Base-by-base conservation (phyloP, 2,329 filamentous ascomycete genomes). In the Myriosclerotinia scirpicola region DNA sequence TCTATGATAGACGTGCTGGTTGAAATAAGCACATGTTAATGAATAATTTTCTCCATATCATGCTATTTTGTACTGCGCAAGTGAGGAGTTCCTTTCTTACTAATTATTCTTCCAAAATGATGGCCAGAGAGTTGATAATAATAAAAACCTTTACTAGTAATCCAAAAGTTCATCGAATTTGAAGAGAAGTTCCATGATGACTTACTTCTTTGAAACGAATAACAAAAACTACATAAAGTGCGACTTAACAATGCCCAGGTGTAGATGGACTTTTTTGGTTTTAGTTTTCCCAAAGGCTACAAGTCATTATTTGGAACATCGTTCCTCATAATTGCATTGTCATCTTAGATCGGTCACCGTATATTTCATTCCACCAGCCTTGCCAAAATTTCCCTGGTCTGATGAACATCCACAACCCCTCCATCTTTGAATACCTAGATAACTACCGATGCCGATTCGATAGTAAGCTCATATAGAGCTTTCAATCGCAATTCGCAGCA, bases 401-500 rank as follows among this genome's bases (percentile, higher is more conserved):
- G 11, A 34, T 48, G 15, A 59, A 2, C 20, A 60, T 38, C 20
- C 34, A 36, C 17, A 38, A 58, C 15, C n/a, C 20, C 42, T 17
- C 20, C 22, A 17, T 15, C 42, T 6, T n/a, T n/a, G n/a, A n/a
- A n/a, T n/a, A n/a, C n/a, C 7, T 20, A 3, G 11, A 9, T 20
- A 38, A 58, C 26, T 8, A 44, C 14, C 44, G 38, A 61, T 61
- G 44, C 14, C 14, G 26, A 61, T 26, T 26, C 9, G 3, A 61
- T 48, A 50, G 46, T 15, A 52, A 40, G 34, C 44, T 61, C 58
- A 50, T n/a, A 22, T 8, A 22, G 44, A 61, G 44, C 58, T 40
- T 15, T 9, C 12, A 61, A 52, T 30, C 22, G n/a, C 8, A 20
- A 3, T 38, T 7, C 1, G 15, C 0, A 22, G 7, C n/a, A 14